phyloP scores from a whole-genome alignment of 352 stramenopile species.

The Peronospora farinosa region DNA sequence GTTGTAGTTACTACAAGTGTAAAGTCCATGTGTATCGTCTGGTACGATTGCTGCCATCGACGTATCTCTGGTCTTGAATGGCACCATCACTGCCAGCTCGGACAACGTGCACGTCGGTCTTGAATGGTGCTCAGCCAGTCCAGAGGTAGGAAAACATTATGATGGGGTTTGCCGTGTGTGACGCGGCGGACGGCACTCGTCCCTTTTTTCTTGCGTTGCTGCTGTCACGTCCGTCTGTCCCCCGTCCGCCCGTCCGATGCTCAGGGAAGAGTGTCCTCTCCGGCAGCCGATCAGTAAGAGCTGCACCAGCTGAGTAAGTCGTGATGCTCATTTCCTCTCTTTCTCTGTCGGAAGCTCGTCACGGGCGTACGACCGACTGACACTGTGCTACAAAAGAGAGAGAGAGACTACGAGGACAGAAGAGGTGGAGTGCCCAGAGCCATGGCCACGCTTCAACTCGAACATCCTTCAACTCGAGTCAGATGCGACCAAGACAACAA shows the following conservation, averaged over 20 bases:
- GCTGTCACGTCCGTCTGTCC: constrained; percentile 18
- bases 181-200: constrained; percentile 14
- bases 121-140: constrained; percentile 15
- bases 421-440: constrained; percentile 13
- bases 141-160: constrained; percentile 17
- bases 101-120: background rate
- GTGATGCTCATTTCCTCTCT: constrained; percentile 37
- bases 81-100: too few relatives aligned
- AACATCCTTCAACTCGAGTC: constrained; percentile 10
- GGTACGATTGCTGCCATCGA: too few relatives aligned
- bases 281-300: constrained; percentile 25
- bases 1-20: background rate
- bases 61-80: too few relatives aligned
- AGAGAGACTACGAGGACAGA: constrained; percentile 7
- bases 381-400: constrained; percentile 1
- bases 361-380: constrained; percentile 2
- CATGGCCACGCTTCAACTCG: constrained; percentile 27
- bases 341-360: constrained; percentile 24
- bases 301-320: constrained; percentile 34
- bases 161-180: constrained; percentile 20
- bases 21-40: background rate
- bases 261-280: constrained; percentile 26
- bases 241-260: constrained; percentile 9
- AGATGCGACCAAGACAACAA: background rate
- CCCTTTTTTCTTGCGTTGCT: constrained; percentile 20